Evolutionary conservation across 129 eudicot genomes (phyloP), one percentile per base, ranked within the genome.

Genomic region (Deinandra increscens): DNA sequence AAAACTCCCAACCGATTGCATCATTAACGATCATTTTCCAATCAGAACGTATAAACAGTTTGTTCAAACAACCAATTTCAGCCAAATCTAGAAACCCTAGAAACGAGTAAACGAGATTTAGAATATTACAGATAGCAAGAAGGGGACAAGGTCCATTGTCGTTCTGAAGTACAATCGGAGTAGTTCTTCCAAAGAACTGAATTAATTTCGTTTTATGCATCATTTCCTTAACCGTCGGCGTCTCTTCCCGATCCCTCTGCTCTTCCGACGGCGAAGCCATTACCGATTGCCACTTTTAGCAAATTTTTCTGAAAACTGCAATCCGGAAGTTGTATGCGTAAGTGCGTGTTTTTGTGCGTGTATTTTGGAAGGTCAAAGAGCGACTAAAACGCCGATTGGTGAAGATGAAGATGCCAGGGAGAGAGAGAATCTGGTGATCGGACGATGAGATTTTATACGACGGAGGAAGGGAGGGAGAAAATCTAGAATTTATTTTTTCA

Each of bases 61-160:
- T 14, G 3, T 44, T 14, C 9, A 7, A 11, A 37, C 3, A 56
- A 69, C 34, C n/a, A 76, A 53, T 65, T 73, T 9, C 31, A 23
- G 6, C 51, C 42, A 43, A 6, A 26, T 7, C 15, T 9, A 58
- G 59, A 78, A 81, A 80, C 80, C 77, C 84, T 72, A 88, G 31
- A 26, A 54, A 60, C 38, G 42, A 50, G 60, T 43, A 49, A 45
- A 56, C 12, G 72, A 42, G 64, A 4, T 46, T 4, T 0, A 49
- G 45, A 76, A 15, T 10, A 39, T 77, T 86, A 93, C 98, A 93
- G 59, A 93, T 93, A 33, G 97, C 95, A 68, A 93, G 86, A 71
- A 93, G 95, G 68, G 99, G 99, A 71, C 99, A 93, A 29, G 99
- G 99, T 42, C 99, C 99, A 78, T 93, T 93, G 74, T 87, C 92